Percentiles rank a stretch among this genome's conserved stretches.
Evolutionary conservation across 2,329 filamentous ascomycete genomes (phyloP).

Genomic region (Penicillium rolfsii): DNA sequence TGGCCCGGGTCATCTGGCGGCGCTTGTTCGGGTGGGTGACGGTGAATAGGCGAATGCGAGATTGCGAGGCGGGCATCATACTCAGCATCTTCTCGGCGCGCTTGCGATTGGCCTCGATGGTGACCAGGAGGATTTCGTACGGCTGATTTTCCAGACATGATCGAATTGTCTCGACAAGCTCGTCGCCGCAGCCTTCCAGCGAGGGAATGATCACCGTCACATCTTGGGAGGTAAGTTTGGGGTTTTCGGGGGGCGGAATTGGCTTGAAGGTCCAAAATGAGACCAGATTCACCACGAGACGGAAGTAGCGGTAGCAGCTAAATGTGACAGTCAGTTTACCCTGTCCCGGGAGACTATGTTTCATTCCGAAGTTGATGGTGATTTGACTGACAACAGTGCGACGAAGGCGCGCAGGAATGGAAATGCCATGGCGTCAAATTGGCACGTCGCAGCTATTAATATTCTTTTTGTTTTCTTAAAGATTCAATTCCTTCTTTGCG

Average conservation of each 20-base stretch:
- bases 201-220: conserved; percentile 94
- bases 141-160: conserved; percentile 58
- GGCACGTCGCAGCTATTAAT: not conserved
- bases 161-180: conserved; percentile 77
- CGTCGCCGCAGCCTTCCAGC: conserved; percentile 83
- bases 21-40: conserved; percentile 92
- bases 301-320: conserved; percentile 87
- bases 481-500: not conserved
- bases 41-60: conserved; percentile 72
- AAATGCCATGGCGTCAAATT: conserved; percentile 38
- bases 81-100: conserved; percentile 66
- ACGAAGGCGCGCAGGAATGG: conserved; percentile 47
- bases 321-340: conserved; percentile 16
- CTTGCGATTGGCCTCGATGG: conserved; percentile 76
- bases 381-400: conserved; percentile 44
- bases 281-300: conserved; percentile 80
- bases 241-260: conserved; percentile 77
- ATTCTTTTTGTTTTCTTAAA: not conserved
- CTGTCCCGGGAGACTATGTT: not conserved
- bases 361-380: not conserved
- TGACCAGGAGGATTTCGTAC: conserved; percentile 78
- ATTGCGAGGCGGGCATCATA: conserved; percentile 59
- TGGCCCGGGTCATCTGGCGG: conserved; percentile 86
- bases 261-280: conserved; percentile 88
- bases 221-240: conserved; percentile 77